Evolutionary conservation across 371 early-diverging fungal species (phyloP).

Genomic region (Catenaria anguillulae): DNA sequence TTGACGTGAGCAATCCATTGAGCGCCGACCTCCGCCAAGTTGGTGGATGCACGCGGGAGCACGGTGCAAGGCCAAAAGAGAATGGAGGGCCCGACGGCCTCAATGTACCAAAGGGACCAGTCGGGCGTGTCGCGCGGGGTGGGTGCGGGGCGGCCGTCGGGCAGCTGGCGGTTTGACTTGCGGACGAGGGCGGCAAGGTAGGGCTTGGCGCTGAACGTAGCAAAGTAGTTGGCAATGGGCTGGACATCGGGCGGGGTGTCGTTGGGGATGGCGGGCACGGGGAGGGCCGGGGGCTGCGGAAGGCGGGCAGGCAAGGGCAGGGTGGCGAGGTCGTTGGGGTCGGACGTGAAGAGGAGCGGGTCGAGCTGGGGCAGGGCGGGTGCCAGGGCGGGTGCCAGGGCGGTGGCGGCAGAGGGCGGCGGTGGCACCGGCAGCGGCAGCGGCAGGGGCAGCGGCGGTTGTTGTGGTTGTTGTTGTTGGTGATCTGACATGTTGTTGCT

Average conservation of each 20-base stretch:
- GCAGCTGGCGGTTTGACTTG: conserved; percentile 39
- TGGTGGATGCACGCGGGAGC: conserved; percentile 22
- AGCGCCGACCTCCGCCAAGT: too few species aligned
- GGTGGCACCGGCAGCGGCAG: too few species aligned
- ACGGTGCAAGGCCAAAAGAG: conserved; percentile 32
- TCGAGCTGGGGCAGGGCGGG: conserved; percentile 10
- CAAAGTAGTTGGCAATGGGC: conserved; percentile 28
- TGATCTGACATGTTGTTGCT: too few species aligned
- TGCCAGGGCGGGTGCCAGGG: too few species aligned
- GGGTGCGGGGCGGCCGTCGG: conserved; percentile 33
- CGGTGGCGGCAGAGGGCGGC: too few species aligned
- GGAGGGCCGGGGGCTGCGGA: conserved; percentile 9
- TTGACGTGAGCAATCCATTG: conserved; percentile 28
- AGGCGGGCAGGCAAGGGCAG: conserved; percentile 25
- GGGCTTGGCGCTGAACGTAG: conserved; percentile 41
- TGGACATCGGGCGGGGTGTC: conserved; percentile 18
- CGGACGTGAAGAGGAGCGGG: neutral
- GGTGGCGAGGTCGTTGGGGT: conserved; percentile 9
- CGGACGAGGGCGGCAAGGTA: conserved; percentile 50
- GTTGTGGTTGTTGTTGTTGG: too few species aligned
- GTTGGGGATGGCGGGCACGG: conserved; percentile 12
- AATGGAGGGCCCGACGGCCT: conserved; percentile 45
- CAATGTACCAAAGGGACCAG: conserved; percentile 51
- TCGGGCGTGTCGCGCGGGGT: conserved; percentile 22
- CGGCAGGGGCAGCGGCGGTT: too few species aligned